Percentiles rank a stretch among this genome's conserved stretches.
Evolutionary conservation across 345 rosid species (phyloP).

Genomic region (Acer negundo): DNA sequence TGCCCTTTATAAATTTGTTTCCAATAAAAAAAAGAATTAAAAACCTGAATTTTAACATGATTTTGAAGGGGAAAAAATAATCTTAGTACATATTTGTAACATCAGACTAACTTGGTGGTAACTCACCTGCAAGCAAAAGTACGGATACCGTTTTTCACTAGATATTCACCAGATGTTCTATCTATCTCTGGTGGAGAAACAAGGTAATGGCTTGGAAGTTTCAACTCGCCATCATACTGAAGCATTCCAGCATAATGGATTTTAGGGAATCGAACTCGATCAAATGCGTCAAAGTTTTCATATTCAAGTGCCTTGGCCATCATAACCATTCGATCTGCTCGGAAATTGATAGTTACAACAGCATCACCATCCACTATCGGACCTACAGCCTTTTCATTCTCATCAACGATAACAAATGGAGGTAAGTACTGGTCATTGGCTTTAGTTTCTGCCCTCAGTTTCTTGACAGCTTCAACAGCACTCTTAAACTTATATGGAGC

Average conservation of each 20-base stretch:
- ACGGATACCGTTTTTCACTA: constrained; percentile 70
- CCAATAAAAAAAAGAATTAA: not conserved
- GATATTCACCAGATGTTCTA: constrained; percentile 94
- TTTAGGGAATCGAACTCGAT: constrained; percentile 87
- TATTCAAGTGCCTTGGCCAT: constrained; percentile 94
- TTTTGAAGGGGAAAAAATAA: not conserved
- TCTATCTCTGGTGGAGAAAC: constrained; percentile 98
- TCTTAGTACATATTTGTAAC: not conserved
- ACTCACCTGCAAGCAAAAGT: constrained; percentile 97
- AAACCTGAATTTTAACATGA: not conserved
- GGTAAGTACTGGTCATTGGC: constrained; percentile 89
- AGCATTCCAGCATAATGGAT: constrained; percentile 97
- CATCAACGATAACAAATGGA: constrained; percentile 91
- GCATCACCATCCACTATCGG: constrained; percentile 95
- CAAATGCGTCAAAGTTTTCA: constrained; percentile 84
- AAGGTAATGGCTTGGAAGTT: constrained; percentile 82
- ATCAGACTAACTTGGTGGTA: not conserved
- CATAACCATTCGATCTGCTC: constrained; percentile 98
- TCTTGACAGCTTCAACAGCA: constrained; percentile 90
- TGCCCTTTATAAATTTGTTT: not conserved
- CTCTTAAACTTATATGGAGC: constrained; percentile 82
- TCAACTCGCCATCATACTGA: constrained; percentile 93
- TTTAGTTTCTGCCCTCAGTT: constrained; percentile 63
- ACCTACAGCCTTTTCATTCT: constrained; percentile 73
- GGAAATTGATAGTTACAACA: constrained; percentile 88